Base-by-base conservation (phyloP, 306 rosid species). In the Vigna reflexopilosa region DNA sequence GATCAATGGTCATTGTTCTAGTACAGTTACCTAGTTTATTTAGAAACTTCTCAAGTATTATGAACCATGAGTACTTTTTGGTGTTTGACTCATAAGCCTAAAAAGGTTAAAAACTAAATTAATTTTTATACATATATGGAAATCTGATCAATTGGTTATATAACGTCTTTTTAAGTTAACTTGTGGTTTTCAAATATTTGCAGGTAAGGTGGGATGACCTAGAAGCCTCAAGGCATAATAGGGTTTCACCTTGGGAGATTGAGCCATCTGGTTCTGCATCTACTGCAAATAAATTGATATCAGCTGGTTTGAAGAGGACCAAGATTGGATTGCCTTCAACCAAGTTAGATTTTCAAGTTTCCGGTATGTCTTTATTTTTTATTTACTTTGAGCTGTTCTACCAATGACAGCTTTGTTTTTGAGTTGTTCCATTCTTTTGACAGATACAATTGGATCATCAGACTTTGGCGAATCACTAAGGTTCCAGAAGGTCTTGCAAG, bases 401-500 rank as follows among this genome's bases (percentile, higher is more conserved):
- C 20, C 67, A 36, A 45, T 9, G 69, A 42, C 51, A 64, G 30
- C 55, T 44, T 68, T 17, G 57, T 54, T 77, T 84, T 75, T 30
- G 42, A 17, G 48, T 22, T 68, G 19, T 16, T 51, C 26, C 24
- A 0, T 75, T 77, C 6, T 79, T 65, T 45, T 75, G 54, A 32
- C 92, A 95, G 99, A 80, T 86, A 96, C 94, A 70, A 88, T 88
- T 85, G 93, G 96, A 54, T 58, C 88, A 57, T 85, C 93, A 80
- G 98, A 91, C 98, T 93, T 95, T 82, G 91, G 93, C 87, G 98
- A 95, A 86, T 75, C 98, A 26, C 70, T 82, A 51, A 87, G 94
- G 83, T 95, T 95, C 96, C 99, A 79, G 86, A 91, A 93, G 99
- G 99, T 95, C 99, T 95, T 95, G 99, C 99, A 95, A 95, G 99